Base-by-base conservation (phyloP, 176 grass and related monocot genomes). In the Triticum monococcum region DNA sequence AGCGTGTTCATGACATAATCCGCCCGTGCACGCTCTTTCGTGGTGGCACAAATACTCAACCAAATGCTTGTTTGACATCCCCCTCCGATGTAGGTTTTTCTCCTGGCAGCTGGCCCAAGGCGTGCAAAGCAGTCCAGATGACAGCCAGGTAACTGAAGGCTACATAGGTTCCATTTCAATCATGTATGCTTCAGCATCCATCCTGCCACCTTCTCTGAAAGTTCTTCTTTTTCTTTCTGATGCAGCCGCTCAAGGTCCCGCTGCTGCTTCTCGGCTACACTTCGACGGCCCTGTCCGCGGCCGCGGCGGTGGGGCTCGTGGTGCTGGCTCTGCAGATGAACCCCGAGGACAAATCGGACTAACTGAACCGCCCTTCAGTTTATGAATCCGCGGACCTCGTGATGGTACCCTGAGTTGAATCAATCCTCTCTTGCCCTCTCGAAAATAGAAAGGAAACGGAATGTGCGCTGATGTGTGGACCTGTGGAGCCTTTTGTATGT, bases 21-120 rank as follows among this genome's bases (percentile, higher is more conserved):
- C 17, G 65, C 6, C 18, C 6, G 11, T 64, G 72, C 24, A 30
- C 26, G 26, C 30, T 12, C 13, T 68, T 41, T 5, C 18, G 2
- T 38, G 43, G n/a, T 82, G 80, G 22, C 35, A 69, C 5, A 9
- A 48, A 38, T 67, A 26, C 1, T 8, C 9, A 59, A 60, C 33
- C 26, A 11, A 52, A 73, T 5, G 41, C 75, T 41, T 81, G 8
- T 36, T 71, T 81, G 12, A 76, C 9, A 24, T 40, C 67, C 18
- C 48, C n/a, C n/a, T n/a, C 52, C 11, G 80, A 33, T 56, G 22
- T 45, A 98, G 96, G 78, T 68, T 94, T 79, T 81, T 98, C 60
- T 98, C 93, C 20, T 95, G 93, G 96, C 52, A 85, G 82, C 84
- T 96, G 80, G 90, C 86, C 72, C 93, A 88, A 86, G 96, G 93